Evolutionary conservation across 1,284 basidiomycete species (phyloP).

Genomic region (Golubevia sp.): DNA sequence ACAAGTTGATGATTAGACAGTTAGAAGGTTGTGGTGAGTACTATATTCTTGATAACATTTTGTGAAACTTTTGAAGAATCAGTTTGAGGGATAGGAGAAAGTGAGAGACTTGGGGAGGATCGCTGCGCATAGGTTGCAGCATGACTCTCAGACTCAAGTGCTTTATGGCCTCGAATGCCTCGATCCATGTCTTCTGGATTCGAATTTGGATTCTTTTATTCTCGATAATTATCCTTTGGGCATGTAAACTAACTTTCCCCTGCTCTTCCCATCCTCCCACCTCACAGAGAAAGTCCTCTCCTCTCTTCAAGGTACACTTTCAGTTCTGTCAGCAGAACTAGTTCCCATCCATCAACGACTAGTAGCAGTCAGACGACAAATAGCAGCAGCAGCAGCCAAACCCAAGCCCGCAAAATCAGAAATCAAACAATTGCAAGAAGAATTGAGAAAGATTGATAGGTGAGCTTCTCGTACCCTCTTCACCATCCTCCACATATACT

Average conservation of each 20-base stretch:
- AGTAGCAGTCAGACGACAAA: slow-evolving; percentile 49
- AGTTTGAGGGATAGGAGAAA: slow-evolving; percentile 2
- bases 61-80: slow-evolving; percentile 3
- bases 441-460: slow-evolving; percentile 64
- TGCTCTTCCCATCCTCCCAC: background rate
- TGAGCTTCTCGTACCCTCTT: slow-evolving; percentile 66
- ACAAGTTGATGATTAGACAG: slow-evolving; percentile 86
- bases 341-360: slow-evolving; percentile 58
- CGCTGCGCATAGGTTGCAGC: background rate
- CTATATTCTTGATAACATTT: background rate
- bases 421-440: slow-evolving; percentile 56
- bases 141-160: background rate
- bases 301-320: slow-evolving; percentile 51
- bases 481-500: slow-evolving; percentile 32
- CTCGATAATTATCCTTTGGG: background rate
- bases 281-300: slow-evolving; percentile 32
- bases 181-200: background rate
- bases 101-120: background rate
- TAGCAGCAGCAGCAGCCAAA: slow-evolving; percentile 50
- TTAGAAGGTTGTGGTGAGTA: slow-evolving; percentile 85
- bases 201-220: background rate
- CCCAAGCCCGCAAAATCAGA: slow-evolving; percentile 53
- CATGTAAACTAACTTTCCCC: background rate
- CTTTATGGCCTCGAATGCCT: background rate
- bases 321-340: slow-evolving; percentile 59